These are phyloP conservation scores for Phytopythium cucurbitacearum DNA, from an alignment of 352 stramenopile genomes.

Conservation along the genomic window DNA sequence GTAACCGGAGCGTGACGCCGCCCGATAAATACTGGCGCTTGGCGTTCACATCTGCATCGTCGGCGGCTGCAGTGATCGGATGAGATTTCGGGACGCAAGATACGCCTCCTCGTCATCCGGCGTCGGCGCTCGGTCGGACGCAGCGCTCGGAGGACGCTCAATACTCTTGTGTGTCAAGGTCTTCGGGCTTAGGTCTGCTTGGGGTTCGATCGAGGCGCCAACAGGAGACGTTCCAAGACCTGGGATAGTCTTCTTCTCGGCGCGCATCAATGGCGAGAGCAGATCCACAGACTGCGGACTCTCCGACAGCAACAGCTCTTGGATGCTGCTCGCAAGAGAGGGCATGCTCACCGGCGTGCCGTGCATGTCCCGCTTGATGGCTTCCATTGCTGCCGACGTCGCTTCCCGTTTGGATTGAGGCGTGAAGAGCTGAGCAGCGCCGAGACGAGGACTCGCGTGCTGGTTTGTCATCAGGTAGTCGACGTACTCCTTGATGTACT, in stretches of 20 bases:
- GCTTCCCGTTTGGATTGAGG: background rate
- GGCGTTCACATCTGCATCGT: slow-evolving; percentile 3
- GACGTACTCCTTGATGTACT: slow-evolving; percentile 61
- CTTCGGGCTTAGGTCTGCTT: slow-evolving; percentile 10
- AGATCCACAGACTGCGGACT: slow-evolving; percentile 65
- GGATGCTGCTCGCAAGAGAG: slow-evolving; percentile 47
- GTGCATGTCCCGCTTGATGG: slow-evolving; percentile 35
- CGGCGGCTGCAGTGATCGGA: slow-evolving; percentile 16
- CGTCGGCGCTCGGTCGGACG: slow-evolving; percentile 1
- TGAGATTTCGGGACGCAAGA: slow-evolving; percentile 20
- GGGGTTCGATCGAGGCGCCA: slow-evolving; percentile 7
- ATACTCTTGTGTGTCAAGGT: slow-evolving; percentile 9
- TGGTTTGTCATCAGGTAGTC: slow-evolving; percentile 35
- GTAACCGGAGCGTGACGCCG: background rate
- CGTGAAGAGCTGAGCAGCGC: too few species aligned
- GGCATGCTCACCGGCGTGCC: slow-evolving; percentile 50
- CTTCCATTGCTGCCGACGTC: slow-evolving; percentile 3
- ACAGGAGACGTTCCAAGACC: slow-evolving; percentile 10
- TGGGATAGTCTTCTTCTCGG: slow-evolving; percentile 9
- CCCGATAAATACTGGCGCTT: slow-evolving; percentile 5
- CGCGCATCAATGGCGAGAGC: slow-evolving; percentile 23
- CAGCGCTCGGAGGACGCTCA: background rate
- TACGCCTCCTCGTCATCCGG: slow-evolving; percentile 16
- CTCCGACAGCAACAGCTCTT: slow-evolving; percentile 61
- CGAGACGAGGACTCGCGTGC: slow-evolving; percentile 7